Evolutionary conservation across 768 basidiomycete species (phyloP), one percentile per base, ranked within the genome.

Genomic region (Russula compacta): DNA sequence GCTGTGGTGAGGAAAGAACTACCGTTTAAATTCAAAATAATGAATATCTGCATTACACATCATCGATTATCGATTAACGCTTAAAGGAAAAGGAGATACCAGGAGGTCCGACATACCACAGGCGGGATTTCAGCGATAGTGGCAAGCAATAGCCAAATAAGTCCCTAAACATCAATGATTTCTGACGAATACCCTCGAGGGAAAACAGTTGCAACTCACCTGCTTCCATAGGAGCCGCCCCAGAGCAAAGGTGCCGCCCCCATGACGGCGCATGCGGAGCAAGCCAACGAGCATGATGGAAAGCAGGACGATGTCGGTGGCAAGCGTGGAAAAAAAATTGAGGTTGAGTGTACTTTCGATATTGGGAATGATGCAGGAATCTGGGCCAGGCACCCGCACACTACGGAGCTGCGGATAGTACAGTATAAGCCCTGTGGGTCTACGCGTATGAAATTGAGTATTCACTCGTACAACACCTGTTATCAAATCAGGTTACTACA

Each of bases 251-350:
- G 7, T 14, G 21, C 21, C n/a, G 19, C 47, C 24, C 8, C 58
- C 47, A 6, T 10, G 5, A 12, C 4, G 47, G n/a, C 52, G 61
- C 12, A 58, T 5, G 32, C 42, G 40, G 19, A 64, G 35, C 40
- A 64, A 38, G 24, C 59, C 59, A 36, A 47, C 35, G n/a, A 64
- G 36, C 58, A 64, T 56, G 35, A 39, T 38, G 1, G 38, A 15
- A 6, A 60, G 48, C 35, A 64, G 32, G 14, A 32, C 14, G 17
- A 56, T 17, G 39, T 64, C 59, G 12, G 54, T 46, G 9, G 15
- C 36, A 15, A 60, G 35, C 3, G 49, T 52, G 24, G 40, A 38
- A 4, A 60, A 6, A 21, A 51, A 9, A 11, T 40, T 64, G 0
- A 21, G 12, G 24, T 38, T 46, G 56, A 5, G 24, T 29, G 24